Evolutionary conservation across 2,329 filamentous ascomycete genomes (phyloP).

Genomic region (Aspergillus ochraceoroseus): DNA sequence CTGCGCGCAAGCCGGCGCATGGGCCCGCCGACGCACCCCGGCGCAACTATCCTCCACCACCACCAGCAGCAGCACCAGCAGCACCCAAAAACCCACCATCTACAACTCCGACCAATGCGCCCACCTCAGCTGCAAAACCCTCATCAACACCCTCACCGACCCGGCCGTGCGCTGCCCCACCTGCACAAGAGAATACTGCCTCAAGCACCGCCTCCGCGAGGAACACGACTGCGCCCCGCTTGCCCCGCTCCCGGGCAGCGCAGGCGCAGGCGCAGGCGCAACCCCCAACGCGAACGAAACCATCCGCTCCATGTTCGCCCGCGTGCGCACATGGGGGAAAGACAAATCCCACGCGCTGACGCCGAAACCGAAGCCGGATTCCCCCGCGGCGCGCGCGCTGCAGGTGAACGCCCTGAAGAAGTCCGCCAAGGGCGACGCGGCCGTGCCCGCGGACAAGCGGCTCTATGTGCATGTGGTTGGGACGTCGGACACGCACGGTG

Average conservation of each 20-base stretch:
- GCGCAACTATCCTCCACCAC: too few relatives aligned
- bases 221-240: constrained; percentile 82
- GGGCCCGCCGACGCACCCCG: constrained; percentile 51
- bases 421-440: constrained; percentile 82
- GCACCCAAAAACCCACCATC: constrained; percentile 50
- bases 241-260: constrained; percentile 52
- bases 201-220: constrained; percentile 50
- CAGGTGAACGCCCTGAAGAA: constrained; percentile 77
- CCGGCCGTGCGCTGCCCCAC: constrained; percentile 49
- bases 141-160: constrained; percentile 49
- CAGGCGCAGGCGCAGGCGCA: constrained; percentile 29
- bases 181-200: constrained; percentile 49
- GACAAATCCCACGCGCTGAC: constrained; percentile 63
- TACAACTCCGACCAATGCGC: constrained; percentile 52
- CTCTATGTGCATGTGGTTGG: constrained; percentile 89
- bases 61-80: constrained; percentile 26
- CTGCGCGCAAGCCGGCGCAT: constrained; percentile 57
- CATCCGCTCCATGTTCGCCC: constrained; percentile 68
- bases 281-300: constrained; percentile 55
- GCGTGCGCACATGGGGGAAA: constrained; percentile 73
- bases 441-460: constrained; percentile 74
- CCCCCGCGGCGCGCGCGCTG: constrained; percentile 58
- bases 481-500: constrained; percentile 77
- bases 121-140: constrained; percentile 48
- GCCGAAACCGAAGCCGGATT: constrained; percentile 42